phyloP scores from a whole-genome alignment of 768 basidiomycete genomes.

The Amanita pseudoporphyria region DNA sequence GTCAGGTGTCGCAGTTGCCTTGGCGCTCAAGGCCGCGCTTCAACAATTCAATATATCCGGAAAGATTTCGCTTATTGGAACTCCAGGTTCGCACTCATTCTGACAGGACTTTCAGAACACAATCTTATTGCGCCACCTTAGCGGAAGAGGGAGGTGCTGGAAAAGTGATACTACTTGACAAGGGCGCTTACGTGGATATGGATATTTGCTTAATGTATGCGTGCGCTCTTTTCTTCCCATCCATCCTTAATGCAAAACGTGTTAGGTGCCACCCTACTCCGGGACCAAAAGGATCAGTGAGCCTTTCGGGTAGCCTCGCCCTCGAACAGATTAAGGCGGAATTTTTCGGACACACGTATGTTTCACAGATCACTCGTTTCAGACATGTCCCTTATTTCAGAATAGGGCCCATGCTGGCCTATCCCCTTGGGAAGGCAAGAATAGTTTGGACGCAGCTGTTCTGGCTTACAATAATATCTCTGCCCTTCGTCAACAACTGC shows the following conservation, averaged over 20 bases:
- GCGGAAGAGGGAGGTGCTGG: too few relatives aligned
- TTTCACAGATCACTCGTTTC: slow-evolving; percentile 44
- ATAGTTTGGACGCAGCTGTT: too few relatives aligned
- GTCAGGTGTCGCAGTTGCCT: slow-evolving; percentile 60
- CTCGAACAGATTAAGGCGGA: slow-evolving; percentile 47
- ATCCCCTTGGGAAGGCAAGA: slow-evolving; percentile 86
- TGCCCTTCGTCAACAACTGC: too few relatives aligned
- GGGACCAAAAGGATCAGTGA: slow-evolving; percentile 62
- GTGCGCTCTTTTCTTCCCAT: neutral
- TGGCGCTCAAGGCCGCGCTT: too few relatives aligned
- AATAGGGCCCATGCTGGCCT: slow-evolving; percentile 66
- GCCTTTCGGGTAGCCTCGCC: slow-evolving; percentile 59
- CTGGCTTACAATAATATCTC: too few relatives aligned
- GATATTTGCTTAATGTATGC: slow-evolving; percentile 66
- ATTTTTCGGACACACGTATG: too few relatives aligned
- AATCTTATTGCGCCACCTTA: slow-evolving; percentile 15
- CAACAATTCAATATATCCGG: too few relatives aligned
- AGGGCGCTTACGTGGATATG: slow-evolving; percentile 72
- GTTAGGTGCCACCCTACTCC: slow-evolving; percentile 75
- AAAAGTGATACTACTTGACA: too few relatives aligned
- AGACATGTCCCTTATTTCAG: neutral
- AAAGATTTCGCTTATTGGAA: slow-evolving; percentile 64
- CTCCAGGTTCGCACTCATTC: slow-evolving; percentile 44
- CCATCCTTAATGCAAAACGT: neutral
- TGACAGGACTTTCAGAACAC: neutral